Base-by-base conservation (phyloP, 129 eudicot genomes). In the Arctium minus region DNA sequence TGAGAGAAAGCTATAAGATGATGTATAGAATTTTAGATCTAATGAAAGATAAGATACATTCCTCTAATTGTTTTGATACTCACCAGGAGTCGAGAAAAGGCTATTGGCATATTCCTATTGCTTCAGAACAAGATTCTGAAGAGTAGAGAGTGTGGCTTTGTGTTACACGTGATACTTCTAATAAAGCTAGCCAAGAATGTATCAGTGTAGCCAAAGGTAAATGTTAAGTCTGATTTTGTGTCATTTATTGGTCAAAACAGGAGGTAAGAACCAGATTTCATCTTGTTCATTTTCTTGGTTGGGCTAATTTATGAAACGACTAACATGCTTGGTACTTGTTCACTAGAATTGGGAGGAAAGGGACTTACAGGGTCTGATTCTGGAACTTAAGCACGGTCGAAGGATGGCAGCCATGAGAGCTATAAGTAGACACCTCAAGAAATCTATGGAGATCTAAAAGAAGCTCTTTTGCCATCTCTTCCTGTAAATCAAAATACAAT, bases 71-170 rank as follows among this genome's bases (percentile, higher is more conserved):
- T 53, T 76, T 36, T 65, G 53, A 74, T 80, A 6, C 75, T 79
- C 73, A 10, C 46, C 86, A 94, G 98, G 98, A 94, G 77, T 90
- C 97, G 8, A 89, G 81, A 39, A 80, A 86, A 87, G 98, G 98
- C 42, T 89, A 88, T 86, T 94, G 98, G 98, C 98, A 94, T 88
- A 83, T 94, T 85, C 98, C 97, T 35, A 77, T 92, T 62, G 90
- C 56, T 62, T 89, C 98, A 38, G 92, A 92, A 82, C 70, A 80
- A 48, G 91, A 90, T 60, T 84, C 89, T 12, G 97, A 92, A 83
- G 94, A 80, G 81, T 90, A 90, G 74, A 80, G 97, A 76, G 85
- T 74, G 72, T 94, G 98, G 97, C 73, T 94, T 48, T 94, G 98
- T 82, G 85, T 91, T 48, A 86, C 91, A 5, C 93, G 95, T 53